Percentiles rank a stretch among this genome's conserved stretches.
phyloP scores from a whole-genome alignment of 2,329 filamentous ascomycete species.

The Fusarium sp. region DNA sequence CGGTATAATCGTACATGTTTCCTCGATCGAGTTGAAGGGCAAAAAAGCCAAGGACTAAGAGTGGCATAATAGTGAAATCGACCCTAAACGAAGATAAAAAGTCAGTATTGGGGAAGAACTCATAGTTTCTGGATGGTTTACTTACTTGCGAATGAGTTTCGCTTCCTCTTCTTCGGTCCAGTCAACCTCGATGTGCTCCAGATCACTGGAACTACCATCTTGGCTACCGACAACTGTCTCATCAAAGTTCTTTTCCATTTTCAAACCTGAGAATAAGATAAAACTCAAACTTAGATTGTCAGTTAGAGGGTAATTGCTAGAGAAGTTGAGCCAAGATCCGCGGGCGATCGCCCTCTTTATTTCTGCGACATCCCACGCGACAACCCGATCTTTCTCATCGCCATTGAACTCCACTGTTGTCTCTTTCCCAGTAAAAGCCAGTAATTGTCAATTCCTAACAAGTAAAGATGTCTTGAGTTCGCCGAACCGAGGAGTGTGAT shows the following conservation, averaged over 20 bases:
- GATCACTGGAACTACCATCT: slow-evolving; percentile 16
- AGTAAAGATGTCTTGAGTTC: neutral
- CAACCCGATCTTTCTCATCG: neutral
- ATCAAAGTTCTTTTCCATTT: slow-evolving; percentile 31
- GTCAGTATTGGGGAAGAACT: too few relatives aligned
- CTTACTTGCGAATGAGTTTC: slow-evolving; percentile 43
- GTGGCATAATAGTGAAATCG: slow-evolving; percentile 56
- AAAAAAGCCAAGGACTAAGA: slow-evolving; percentile 58
- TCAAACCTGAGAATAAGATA: neutral
- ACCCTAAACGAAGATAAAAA: slow-evolving; percentile 45
- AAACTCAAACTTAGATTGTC: neutral
- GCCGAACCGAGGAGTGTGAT: neutral
- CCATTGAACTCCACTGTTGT: neutral
- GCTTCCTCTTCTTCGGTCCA: slow-evolving; percentile 45
- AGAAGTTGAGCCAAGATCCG: neutral
- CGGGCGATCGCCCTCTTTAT: neutral
- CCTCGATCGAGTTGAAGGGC: slow-evolving; percentile 53
- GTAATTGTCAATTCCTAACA: neutral
- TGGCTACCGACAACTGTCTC: slow-evolving; percentile 10
- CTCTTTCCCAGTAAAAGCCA: neutral
- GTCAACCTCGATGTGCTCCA: slow-evolving; percentile 33
- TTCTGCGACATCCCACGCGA: neutral
- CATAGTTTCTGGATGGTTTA: neutral
- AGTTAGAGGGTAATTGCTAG: neutral
- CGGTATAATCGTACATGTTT: slow-evolving; percentile 45